These are phyloP conservation scores for Hygrocybe punicea DNA, from an alignment of 768 basidiomycete species.

Conservation along the genomic window DNA sequence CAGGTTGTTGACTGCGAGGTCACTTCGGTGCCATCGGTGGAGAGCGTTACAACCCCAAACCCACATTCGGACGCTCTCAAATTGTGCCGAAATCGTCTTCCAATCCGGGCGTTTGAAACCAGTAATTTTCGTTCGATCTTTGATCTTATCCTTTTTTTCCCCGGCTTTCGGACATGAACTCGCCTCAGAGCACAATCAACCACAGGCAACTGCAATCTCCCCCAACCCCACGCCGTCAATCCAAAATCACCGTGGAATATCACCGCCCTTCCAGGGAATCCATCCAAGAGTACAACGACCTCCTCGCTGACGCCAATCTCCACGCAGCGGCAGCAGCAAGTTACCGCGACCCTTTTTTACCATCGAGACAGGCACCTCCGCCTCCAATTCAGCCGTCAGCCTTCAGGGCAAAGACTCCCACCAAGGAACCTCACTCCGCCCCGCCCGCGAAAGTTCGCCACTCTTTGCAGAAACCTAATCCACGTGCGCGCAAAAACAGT, in stretches of 20 bases:
- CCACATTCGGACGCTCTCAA: neutral
- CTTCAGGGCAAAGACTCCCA: constrained; percentile 45
- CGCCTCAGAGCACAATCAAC: neutral
- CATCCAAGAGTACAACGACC: constrained; percentile 73
- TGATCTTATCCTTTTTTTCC: neutral
- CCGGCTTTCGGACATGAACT: neutral
- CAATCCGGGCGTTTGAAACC: neutral
- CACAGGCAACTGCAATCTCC: neutral
- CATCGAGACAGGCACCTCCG: constrained; percentile 39
- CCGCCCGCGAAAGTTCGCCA: constrained; percentile 43
- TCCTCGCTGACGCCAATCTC: constrained; percentile 57
- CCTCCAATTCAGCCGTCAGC: constrained; percentile 41
- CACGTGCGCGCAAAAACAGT: constrained; percentile 52
- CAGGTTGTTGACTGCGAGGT: neutral
- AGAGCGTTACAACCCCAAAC: neutral
- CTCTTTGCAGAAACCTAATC: constrained; percentile 61
- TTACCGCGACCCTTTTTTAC: constrained; percentile 32
- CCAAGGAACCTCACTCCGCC: constrained; percentile 39
- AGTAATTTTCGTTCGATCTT: neutral
- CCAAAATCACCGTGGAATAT: constrained; percentile 72
- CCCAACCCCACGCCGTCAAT: constrained; percentile 41
- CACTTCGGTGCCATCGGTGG: neutral
- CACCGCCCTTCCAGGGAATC: constrained; percentile 71
- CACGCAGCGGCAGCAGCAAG: constrained; percentile 53
- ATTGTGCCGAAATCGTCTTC: neutral